Evolutionary conservation across 768 basidiomycete species (phyloP), one percentile per base, ranked within the genome.

Genomic region (Lanmaoa pseudosensibilis): DNA sequence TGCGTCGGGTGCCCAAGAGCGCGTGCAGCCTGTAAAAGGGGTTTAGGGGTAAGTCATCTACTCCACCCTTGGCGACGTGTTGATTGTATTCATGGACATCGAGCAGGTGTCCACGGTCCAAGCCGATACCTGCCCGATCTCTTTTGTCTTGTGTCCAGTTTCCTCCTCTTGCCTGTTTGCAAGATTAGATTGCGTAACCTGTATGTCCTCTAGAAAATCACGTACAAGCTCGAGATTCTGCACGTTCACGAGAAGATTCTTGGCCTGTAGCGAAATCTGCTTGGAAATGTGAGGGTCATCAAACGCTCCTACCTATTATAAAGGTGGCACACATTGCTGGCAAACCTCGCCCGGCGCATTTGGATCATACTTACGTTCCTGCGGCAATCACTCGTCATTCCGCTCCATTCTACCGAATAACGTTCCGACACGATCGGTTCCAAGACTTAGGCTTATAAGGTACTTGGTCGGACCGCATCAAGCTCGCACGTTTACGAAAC

Each of bases 11-110:
- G 33, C 44, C 53, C 23, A 19, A 27, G 3, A 50, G 39, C 2
- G 30, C 25, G 5, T 70, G 70, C 1, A 50, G 47, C 2, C n/a
- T 72, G 30, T 56, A 16, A 58, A 39, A 33, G 16, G 16, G 10
- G 10, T 34, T 39, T 12, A 41, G 19, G 39, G 40, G 55, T 38
- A 27, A 43, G 46, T 12, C 4, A n/a, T 55, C 33, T 21, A n/a
- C 34, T 12, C 1, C 12, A 13, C 10, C 11, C 9, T 27, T 3
- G 38, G 11, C 4, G n/a, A 19, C 21, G 12, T 30, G 19, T 37
- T 55, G 49, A 53, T 51, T n/a, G 9, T 21, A 23, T 19, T 39
- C 32, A 21, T n/a, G 45, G 25, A 37, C 1, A n/a, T 33, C 16
- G 12, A 19, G 9, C 40, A 48, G 45, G 36, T 41, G 18, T 19